These are phyloP conservation scores for Cicer arietinum DNA, from an alignment of 306 rosid genomes.

Conservation along the genomic window DNA sequence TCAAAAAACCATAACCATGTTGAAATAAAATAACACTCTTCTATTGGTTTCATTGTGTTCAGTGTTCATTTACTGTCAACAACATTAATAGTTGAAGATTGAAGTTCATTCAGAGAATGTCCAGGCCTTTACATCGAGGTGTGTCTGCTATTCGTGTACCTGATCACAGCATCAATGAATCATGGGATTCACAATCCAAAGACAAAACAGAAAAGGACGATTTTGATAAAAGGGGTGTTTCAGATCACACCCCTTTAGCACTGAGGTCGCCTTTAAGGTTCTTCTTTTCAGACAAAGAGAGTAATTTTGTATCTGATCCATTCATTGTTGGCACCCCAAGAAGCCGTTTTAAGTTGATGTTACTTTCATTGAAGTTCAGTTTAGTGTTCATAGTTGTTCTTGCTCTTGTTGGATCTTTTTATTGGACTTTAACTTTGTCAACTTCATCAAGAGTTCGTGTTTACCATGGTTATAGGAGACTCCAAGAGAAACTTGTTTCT, in stretches of 20 bases:
- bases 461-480: constrained; percentile 88
- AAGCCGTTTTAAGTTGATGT: constrained; percentile 65
- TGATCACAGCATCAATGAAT: constrained; percentile 55
- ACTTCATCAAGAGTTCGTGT: constrained; percentile 78
- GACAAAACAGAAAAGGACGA: constrained; percentile 86
- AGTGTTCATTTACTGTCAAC: constrained; percentile 7
- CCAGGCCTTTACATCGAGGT: constrained; percentile 91
- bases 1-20: not conserved
- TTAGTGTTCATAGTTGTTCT: constrained; percentile 69
- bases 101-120: constrained; percentile 55
- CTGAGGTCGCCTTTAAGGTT: constrained; percentile 60
- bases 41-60: constrained; percentile 36
- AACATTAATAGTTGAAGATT: constrained; percentile 31
- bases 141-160: constrained; percentile 67
- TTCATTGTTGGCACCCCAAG: constrained; percentile 61
- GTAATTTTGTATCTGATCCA: constrained; percentile 80
- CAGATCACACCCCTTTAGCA: constrained; percentile 62
- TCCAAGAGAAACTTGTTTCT: constrained; percentile 84
- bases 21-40: constrained; percentile 33
- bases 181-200: constrained; percentile 80
- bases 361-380: constrained; percentile 78
- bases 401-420: constrained; percentile 92
- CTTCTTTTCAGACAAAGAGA: constrained; percentile 64
- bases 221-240: constrained; percentile 73
- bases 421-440: constrained; percentile 93